phyloP scores from a whole-genome alignment of 1,284 basidiomycete species.

The Marasmius oreades region DNA sequence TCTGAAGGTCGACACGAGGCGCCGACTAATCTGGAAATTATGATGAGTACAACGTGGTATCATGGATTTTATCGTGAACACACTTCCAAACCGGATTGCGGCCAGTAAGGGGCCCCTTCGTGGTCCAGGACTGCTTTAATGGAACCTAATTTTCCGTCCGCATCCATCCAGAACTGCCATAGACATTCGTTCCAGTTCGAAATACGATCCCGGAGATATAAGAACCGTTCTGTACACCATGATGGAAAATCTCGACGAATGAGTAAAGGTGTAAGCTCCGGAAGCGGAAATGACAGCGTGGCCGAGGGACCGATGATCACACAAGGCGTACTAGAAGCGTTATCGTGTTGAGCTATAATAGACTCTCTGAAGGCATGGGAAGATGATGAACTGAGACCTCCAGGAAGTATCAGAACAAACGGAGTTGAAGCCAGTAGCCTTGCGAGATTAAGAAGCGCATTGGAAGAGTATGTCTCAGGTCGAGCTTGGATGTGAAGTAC shows the following conservation, averaged over 20 bases:
- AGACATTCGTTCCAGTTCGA: slow-evolving; percentile 64
- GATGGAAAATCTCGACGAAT: slow-evolving; percentile 44
- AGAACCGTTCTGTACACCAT: slow-evolving; percentile 65
- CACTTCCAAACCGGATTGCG: slow-evolving; percentile 11
- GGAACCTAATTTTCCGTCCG: slow-evolving; percentile 36
- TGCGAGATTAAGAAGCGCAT: slow-evolving; percentile 60
- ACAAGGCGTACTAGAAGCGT: slow-evolving; percentile 18
- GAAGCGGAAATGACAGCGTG: slow-evolving; percentile 30
- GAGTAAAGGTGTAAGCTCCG: slow-evolving; percentile 42
- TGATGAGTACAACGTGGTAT: slow-evolving; percentile 8
- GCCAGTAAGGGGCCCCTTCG: slow-evolving; percentile 17
- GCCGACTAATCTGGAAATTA: slow-evolving; percentile 38
- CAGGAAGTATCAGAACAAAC: slow-evolving; percentile 51
- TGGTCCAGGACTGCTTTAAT: slow-evolving; percentile 20
- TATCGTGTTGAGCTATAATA: slow-evolving; percentile 12
- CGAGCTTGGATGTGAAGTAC: slow-evolving; percentile 40
- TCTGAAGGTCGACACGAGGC: slow-evolving; percentile 44
- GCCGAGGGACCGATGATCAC: slow-evolving; percentile 26
- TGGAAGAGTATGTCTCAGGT: slow-evolving; percentile 37
- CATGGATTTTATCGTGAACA: background rate
- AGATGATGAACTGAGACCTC: slow-evolving; percentile 27
- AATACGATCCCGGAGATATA: slow-evolving; percentile 39
- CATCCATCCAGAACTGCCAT: slow-evolving; percentile 64
- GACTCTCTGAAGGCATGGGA: slow-evolving; percentile 14
- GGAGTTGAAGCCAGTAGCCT: slow-evolving; percentile 52